A percentile compares a stretch with the other conserved stretches of the same genome.
phyloP scores from a whole-genome alignment of 257 asterid genomes.

The Apocynum venetum region DNA sequence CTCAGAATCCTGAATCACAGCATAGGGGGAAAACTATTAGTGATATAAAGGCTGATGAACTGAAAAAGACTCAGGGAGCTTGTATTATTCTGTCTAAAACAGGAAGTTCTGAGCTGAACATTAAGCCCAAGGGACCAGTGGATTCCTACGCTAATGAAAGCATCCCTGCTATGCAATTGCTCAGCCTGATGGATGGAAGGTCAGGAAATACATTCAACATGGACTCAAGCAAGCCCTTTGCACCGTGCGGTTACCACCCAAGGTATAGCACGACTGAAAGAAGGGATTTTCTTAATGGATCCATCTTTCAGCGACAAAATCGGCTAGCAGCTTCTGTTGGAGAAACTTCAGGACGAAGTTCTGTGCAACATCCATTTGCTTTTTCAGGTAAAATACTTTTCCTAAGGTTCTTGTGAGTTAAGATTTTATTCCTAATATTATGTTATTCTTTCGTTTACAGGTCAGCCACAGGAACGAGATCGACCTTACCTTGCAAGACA shows the following conservation, averaged over 20 bases:
- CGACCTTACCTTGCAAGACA: neutral
- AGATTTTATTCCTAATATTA: neutral
- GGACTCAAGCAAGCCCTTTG: conserved; percentile 32
- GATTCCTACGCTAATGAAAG: conserved; percentile 57
- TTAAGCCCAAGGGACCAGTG: conserved; percentile 29
- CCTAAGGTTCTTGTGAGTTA: neutral
- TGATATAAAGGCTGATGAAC: conserved; percentile 31
- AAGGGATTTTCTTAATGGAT: conserved; percentile 28
- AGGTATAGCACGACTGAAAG: conserved; percentile 37
- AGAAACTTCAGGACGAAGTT: conserved; percentile 34
- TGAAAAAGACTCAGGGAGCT: conserved; percentile 20
- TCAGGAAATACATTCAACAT: conserved; percentile 28
- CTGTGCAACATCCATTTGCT: conserved; percentile 25
- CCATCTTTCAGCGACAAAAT: conserved; percentile 30
- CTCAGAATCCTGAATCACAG: conserved; percentile 4
- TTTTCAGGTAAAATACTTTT: conserved; percentile 29
- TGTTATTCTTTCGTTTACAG: conserved; percentile 10
- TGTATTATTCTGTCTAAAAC: conserved; percentile 2
- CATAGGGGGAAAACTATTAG: conserved; percentile 37
- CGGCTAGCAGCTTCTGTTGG: conserved; percentile 10
- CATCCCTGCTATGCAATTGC: conserved; percentile 79
- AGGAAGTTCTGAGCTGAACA: conserved; percentile 22
- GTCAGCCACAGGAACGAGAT: conserved; percentile 17
- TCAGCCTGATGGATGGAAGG: conserved; percentile 64
- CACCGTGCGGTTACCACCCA: conserved; percentile 46